Conservation (phyloP, 352 stramenopile genomes). For the Phytopythium litorale region DNA sequence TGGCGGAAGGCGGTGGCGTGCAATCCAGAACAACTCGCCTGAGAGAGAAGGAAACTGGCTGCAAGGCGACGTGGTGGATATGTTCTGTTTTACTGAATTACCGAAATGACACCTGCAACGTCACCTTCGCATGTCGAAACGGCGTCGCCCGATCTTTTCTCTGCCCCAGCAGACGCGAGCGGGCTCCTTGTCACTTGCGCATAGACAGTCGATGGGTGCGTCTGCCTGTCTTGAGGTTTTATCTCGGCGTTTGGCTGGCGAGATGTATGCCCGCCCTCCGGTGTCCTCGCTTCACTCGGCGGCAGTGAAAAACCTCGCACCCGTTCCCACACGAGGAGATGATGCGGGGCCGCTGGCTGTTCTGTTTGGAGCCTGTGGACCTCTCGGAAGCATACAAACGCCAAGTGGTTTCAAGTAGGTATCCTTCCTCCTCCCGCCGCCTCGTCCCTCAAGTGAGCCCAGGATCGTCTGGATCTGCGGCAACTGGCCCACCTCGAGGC, state of each 20-base stretch:
- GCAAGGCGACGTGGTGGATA: neutral
- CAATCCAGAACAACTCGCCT: neutral
- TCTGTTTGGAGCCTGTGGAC: slow-evolving; percentile 1
- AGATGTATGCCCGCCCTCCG: too few relatives aligned
- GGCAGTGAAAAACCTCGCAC: slow-evolving; percentile 6
- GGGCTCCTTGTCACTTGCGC: slow-evolving; percentile 22
- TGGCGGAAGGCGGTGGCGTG: neutral
- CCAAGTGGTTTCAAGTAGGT: slow-evolving; percentile 6
- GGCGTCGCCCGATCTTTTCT: slow-evolving; percentile 2
- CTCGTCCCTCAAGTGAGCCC: neutral
- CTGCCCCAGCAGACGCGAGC: neutral
- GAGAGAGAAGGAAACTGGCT: slow-evolving; percentile 3
- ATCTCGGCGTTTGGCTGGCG: neutral
- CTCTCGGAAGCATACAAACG: slow-evolving; percentile 13
- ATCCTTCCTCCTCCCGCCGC: neutral
- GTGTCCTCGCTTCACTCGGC: neutral
- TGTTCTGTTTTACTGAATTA: slow-evolving; percentile 12
- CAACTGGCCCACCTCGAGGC: neutral
- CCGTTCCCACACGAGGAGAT: neutral
- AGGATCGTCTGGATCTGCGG: neutral
- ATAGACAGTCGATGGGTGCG: slow-evolving; percentile 8
- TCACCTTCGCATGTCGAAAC: slow-evolving; percentile 32
- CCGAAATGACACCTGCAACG: slow-evolving; percentile 29
- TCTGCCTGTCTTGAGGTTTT: slow-evolving; percentile 4
- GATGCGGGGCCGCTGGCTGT: slow-evolving; percentile 8